A percentile compares a stretch with the other conserved stretches of the same genome.
These are phyloP conservation scores for Epichloe gansuensis DNA, from an alignment of 2,329 filamentous ascomycete genomes.

Conservation along the genomic window DNA sequence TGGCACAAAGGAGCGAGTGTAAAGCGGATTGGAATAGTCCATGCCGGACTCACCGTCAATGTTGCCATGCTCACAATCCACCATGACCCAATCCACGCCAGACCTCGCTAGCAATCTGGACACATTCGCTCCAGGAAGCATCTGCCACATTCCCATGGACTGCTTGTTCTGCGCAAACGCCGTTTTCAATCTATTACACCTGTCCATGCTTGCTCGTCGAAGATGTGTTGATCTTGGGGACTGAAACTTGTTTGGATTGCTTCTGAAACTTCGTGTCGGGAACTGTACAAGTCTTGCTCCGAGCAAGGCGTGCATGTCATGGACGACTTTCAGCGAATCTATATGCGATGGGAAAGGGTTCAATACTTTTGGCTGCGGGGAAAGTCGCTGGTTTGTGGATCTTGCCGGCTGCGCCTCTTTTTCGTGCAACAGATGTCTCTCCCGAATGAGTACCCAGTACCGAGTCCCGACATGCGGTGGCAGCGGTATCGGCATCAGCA, in stretches of 20 bases:
- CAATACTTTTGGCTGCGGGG: background rate
- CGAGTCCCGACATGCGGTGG: background rate
- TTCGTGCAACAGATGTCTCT: background rate
- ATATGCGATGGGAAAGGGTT: background rate
- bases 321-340: background rate
- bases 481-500: background rate
- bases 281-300: background rate
- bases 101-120: constrained; percentile 46
- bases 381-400: background rate
- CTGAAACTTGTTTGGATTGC: background rate
- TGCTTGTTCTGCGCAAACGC: constrained; percentile 35
- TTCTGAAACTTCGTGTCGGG: background rate
- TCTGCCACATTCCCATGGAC: constrained; percentile 50
- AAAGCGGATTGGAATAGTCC: background rate
- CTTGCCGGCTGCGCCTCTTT: no score
- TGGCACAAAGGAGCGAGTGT: no score
- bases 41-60: constrained; percentile 27
- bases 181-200: constrained; percentile 35
- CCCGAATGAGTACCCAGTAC: no score
- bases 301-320: background rate
- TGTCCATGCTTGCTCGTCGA: constrained; percentile 22
- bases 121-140: constrained; percentile 48
- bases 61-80: constrained; percentile 42
- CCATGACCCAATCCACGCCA: constrained; percentile 55
- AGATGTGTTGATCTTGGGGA: background rate